Conservation (phyloP, 371 early-diverging fungal genomes). For the Apophysomyces ossiformis region DNA sequence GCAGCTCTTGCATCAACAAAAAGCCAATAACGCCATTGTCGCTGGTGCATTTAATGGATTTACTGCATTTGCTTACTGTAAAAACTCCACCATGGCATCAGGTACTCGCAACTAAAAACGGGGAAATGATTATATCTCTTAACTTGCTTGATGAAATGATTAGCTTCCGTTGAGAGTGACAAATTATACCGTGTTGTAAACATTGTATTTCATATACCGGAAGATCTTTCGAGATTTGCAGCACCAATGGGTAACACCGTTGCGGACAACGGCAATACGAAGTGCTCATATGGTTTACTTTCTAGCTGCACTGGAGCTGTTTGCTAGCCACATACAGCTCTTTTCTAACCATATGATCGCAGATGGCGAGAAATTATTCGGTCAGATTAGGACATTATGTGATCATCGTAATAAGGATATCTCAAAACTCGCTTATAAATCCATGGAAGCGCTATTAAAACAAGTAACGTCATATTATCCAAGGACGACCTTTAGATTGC, state of each 20-base stretch:
- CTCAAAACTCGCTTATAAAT: constrained; percentile 51
- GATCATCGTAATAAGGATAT: constrained; percentile 58
- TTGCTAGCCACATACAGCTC: constrained; percentile 54
- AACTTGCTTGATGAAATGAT: neutral
- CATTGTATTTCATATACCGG: constrained; percentile 47
- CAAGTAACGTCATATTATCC: constrained; percentile 33
- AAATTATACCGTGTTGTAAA: constrained; percentile 37
- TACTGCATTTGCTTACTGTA: constrained; percentile 39
- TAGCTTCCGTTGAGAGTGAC: constrained; percentile 32
- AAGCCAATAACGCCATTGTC: constrained; percentile 35
- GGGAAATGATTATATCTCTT: neutral
- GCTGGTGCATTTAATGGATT: constrained; percentile 50
- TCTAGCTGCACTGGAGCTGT: constrained; percentile 61
- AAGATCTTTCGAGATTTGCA: constrained; percentile 46
- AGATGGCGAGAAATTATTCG: constrained; percentile 52
- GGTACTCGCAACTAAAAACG: neutral
- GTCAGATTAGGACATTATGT: constrained; percentile 43
- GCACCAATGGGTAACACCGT: constrained; percentile 48
- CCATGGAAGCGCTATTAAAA: constrained; percentile 58
- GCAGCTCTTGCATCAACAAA: constrained; percentile 32
- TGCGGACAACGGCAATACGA: no score
- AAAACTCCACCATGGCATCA: constrained; percentile 1
- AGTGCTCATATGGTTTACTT: neutral
- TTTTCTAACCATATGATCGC: constrained; percentile 51
- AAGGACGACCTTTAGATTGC: neutral